Percentiles rank a stretch among this genome's conserved stretches.
These are phyloP conservation scores for Suhomyces wounanorum DNA, from an alignment of 1,139 yeast genomes.

Conservation along the genomic window DNA sequence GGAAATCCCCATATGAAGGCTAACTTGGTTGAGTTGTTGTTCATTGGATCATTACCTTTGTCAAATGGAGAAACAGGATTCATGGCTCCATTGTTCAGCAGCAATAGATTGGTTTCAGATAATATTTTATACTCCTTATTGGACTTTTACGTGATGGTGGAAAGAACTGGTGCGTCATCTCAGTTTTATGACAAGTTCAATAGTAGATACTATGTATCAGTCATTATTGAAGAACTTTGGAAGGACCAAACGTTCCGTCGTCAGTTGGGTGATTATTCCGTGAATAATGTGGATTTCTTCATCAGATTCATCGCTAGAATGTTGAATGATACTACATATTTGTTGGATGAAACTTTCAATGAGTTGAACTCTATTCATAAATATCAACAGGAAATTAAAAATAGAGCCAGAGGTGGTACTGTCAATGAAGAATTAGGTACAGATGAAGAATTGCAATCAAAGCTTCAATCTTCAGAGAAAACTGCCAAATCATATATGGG, in stretches of 20 bases:
- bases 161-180: slow-evolving; percentile 91
- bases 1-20: slow-evolving; percentile 95
- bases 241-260: slow-evolving; percentile 63
- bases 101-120: slow-evolving; percentile 61
- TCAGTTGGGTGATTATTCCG: slow-evolving; percentile 70
- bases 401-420: slow-evolving; percentile 40
- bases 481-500: slow-evolving; percentile 84
- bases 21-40: slow-evolving; percentile 76
- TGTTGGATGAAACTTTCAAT: slow-evolving; percentile 86
- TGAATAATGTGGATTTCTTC: slow-evolving; percentile 73
- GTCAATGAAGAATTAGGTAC: slow-evolving; percentile 52
- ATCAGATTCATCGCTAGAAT: slow-evolving; percentile 90
- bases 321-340: slow-evolving; percentile 89
- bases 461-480: slow-evolving; percentile 64
- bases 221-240: slow-evolving; percentile 84
- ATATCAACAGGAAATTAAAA: slow-evolving; percentile 59
- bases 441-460: slow-evolving; percentile 59
- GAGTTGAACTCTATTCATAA: slow-evolving; percentile 77
- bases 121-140: slow-evolving; percentile 79
- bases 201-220: slow-evolving; percentile 82
- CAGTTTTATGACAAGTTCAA: slow-evolving; percentile 97
- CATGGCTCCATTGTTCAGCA: slow-evolving; percentile 63
- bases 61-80: slow-evolving; percentile 69
- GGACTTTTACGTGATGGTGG: slow-evolving; percentile 92
- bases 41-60: slow-evolving; percentile 68